phyloP scores from a whole-genome alignment of 2,329 filamentous ascomycete genomes.

The Colletotrichum sp. region DNA sequence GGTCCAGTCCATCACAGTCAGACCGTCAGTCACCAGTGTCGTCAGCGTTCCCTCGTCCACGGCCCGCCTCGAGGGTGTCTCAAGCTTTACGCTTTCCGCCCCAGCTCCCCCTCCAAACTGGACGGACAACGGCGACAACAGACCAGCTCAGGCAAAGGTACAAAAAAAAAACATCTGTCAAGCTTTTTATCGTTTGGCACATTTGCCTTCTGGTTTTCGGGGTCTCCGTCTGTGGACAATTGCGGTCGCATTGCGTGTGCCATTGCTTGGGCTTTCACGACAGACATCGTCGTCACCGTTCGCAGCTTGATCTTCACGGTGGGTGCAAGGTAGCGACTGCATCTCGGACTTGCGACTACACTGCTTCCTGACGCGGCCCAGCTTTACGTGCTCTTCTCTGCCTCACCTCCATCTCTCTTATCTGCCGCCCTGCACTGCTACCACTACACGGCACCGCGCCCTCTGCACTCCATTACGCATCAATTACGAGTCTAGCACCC shows the following conservation, averaged over 20 bases:
- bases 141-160: background rate
- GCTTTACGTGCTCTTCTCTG: background rate
- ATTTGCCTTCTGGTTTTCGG: background rate
- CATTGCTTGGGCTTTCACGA: background rate
- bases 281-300: background rate
- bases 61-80: conserved; percentile 6
- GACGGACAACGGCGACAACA: background rate
- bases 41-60: background rate
- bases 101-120: background rate
- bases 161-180: background rate
- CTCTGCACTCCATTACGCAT: conserved; percentile 20
- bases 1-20: background rate
- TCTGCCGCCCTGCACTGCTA: background rate
- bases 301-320: background rate
- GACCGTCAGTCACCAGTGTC: background rate
- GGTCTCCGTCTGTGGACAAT: background rate
- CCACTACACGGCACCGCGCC: background rate
- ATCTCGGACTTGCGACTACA: background rate
- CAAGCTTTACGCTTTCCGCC: conserved; percentile 3
- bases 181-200: background rate
- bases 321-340: background rate
- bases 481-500: conserved; percentile 25
- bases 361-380: background rate
- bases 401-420: background rate
- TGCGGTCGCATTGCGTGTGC: background rate